phyloP scores from a whole-genome alignment of 116 monocot species.

The Thalassia testudinum region DNA sequence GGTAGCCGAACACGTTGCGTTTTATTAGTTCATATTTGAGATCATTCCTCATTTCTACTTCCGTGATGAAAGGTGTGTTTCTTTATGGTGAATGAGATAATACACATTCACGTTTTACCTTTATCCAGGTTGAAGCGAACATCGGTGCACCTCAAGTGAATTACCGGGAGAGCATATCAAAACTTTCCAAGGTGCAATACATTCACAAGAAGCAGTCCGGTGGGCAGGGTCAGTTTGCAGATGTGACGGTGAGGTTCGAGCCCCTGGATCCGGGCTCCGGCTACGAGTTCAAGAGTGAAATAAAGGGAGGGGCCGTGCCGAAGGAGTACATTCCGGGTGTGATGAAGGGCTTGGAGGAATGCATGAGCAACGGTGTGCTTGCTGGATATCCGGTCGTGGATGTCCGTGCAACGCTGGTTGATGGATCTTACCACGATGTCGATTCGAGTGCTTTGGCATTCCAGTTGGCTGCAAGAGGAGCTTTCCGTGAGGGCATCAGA shows the following conservation, averaged over 20 bases:
- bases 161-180: conserved; percentile 96
- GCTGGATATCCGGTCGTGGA: conserved; percentile 96
- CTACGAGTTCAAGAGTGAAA: conserved; percentile 97
- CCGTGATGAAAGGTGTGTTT: too few relatives aligned
- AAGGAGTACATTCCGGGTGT: conserved; percentile 95
- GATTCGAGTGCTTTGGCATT: conserved; percentile 97
- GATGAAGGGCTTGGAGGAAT: conserved; percentile 93
- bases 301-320: conserved; percentile 87
- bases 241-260: conserved; percentile 86
- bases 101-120: too few relatives aligned
- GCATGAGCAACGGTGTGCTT: conserved; percentile 87
- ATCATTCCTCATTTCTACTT: too few relatives aligned
- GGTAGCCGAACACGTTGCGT: too few relatives aligned
- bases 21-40: too few relatives aligned
- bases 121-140: conserved; percentile 98
- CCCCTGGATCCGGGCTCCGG: conserved; percentile 77
- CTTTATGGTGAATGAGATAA: too few relatives aligned
- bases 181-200: conserved; percentile 57
- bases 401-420: conserved; percentile 71
- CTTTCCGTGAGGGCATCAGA: conserved; percentile 82
- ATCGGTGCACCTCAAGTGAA: conserved; percentile 96
- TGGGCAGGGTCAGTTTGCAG: conserved; percentile 88
- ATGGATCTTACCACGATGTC: conserved; percentile 91
- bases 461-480: conserved; percentile 87
- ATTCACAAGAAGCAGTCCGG: conserved; percentile 96